Percentiles rank a stretch among this genome's conserved stretches.
These are phyloP conservation scores for Yarrowia deformans DNA, from an alignment of 805 yeast genomes.

Conservation along the genomic window DNA sequence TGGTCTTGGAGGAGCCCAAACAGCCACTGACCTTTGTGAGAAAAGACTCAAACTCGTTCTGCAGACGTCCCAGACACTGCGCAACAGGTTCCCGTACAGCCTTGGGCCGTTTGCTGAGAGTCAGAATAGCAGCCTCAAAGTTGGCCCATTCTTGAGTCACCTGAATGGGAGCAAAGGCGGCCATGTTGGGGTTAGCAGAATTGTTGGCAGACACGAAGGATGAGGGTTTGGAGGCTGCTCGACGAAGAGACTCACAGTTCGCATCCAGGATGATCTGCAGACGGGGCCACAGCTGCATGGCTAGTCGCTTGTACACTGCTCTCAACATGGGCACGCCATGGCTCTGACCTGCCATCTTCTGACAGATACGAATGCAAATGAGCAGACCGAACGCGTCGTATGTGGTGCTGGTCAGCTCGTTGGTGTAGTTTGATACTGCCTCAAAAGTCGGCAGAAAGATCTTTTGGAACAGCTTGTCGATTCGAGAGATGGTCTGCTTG, in stretches of 20 bases:
- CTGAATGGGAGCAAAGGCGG: constrained; percentile 52
- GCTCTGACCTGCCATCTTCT: constrained; percentile 66
- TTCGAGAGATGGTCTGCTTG: constrained; percentile 24
- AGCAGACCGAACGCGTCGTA: constrained; percentile 82
- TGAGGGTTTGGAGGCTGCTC: constrained; percentile 54
- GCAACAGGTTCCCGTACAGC: constrained; percentile 70
- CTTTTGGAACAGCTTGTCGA: constrained; percentile 52
- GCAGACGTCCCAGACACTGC: constrained; percentile 68
- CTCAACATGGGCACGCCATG: constrained; percentile 76
- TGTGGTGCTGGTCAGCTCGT: constrained; percentile 49
- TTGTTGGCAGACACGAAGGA: constrained; percentile 44
- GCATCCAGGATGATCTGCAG: constrained; percentile 78
- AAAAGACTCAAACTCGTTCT: constrained; percentile 80
- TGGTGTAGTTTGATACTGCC: constrained; percentile 59
- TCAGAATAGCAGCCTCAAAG: constrained; percentile 72
- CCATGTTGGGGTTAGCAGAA: constrained; percentile 53
- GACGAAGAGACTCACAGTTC: constrained; percentile 75
- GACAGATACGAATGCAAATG: constrained; percentile 74
- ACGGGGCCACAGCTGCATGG: constrained; percentile 83
- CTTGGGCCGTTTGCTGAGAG: constrained; percentile 55
- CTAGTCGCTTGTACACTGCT: constrained; percentile 69
- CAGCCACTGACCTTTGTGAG: constrained; percentile 70
- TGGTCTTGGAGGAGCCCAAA: constrained; percentile 47
- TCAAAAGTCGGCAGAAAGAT: constrained; percentile 63
- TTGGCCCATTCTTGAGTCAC: constrained; percentile 83